Evolutionary conservation across 306 rosid species (phyloP).

Genomic region (Casuarina equisetifolia): DNA sequence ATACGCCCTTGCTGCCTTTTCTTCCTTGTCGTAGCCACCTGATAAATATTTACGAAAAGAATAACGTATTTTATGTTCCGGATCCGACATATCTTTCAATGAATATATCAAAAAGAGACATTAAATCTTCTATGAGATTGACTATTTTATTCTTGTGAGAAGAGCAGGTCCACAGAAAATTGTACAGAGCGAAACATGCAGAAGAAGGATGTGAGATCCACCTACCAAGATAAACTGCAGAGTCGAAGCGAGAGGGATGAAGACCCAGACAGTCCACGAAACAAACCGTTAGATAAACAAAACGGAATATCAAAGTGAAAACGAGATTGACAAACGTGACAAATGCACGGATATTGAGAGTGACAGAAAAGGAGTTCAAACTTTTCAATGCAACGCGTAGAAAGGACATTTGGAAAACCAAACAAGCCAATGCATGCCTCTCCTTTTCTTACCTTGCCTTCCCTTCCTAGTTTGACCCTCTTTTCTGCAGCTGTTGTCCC

Average conservation of each 20-base stretch:
- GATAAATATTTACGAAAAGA: conserved; percentile 34
- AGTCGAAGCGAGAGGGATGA: conserved; percentile 42
- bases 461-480: conserved; percentile 99
- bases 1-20: conserved; percentile 95
- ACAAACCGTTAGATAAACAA: conserved; percentile 44
- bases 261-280: conserved; percentile 48
- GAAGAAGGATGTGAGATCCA: conserved; percentile 26
- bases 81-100: conserved; percentile 43
- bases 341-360: background rate
- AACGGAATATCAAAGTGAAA: background rate
- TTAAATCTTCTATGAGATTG: background rate
- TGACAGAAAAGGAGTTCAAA: background rate
- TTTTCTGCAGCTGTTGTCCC: conserved; percentile 99
- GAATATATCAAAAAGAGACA: background rate
- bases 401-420: too few species aligned
- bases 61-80: conserved; percentile 13
- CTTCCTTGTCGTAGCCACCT: conserved; percentile 99
- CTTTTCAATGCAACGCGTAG: too few species aligned
- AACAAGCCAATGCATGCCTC: background rate
- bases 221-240: conserved; percentile 95
- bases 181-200: conserved; percentile 28
- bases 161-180: conserved; percentile 31
- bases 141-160: background rate
- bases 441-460: conserved; percentile 78
- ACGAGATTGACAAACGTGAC: background rate